phyloP scores from a whole-genome alignment of 1,284 basidiomycete species.

The Xerocomus minutiporus region DNA sequence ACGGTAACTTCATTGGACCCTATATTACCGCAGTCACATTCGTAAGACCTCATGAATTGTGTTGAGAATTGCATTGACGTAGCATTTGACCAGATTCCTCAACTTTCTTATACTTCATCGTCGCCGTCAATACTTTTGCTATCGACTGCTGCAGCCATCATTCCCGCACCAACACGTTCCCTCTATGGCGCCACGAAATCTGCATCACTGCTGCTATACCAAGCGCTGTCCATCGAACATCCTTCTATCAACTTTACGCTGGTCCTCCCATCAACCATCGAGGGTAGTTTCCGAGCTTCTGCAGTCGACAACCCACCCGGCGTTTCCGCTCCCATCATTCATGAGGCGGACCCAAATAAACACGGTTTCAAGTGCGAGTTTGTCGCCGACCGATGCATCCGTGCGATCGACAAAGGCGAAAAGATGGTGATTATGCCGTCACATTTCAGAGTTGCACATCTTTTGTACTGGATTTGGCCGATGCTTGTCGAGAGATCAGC shows the following conservation, averaged over 20 bases:
- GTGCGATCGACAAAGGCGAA: slow-evolving; percentile 53
- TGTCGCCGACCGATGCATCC: slow-evolving; percentile 54
- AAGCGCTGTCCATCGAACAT: slow-evolving; percentile 76
- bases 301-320: slow-evolving; percentile 60
- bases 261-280: slow-evolving; percentile 59
- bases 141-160: slow-evolving; percentile 74
- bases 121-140: slow-evolving; percentile 77
- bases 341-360: slow-evolving; percentile 52
- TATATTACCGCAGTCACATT: slow-evolving; percentile 62
- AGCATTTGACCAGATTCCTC: slow-evolving; percentile 56
- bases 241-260: slow-evolving; percentile 57
- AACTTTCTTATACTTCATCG: slow-evolving; percentile 64
- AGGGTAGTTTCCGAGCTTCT: slow-evolving; percentile 76
- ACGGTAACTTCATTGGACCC: slow-evolving; percentile 64
- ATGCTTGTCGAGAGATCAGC: slow-evolving; percentile 52
- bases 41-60: slow-evolving; percentile 39
- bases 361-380: slow-evolving; percentile 51
- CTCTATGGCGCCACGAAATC: slow-evolving; percentile 85
- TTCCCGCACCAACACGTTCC: slow-evolving; percentile 82
- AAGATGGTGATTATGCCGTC: slow-evolving; percentile 55
- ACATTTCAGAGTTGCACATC: slow-evolving; percentile 40
- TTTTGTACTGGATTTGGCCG: slow-evolving; percentile 64
- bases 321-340: slow-evolving; percentile 22
- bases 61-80: neutral
- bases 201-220: slow-evolving; percentile 74